phyloP scores from a whole-genome alignment of 2,329 filamentous ascomycete genomes.

The Colletotrichum neosansevieriae region DNA sequence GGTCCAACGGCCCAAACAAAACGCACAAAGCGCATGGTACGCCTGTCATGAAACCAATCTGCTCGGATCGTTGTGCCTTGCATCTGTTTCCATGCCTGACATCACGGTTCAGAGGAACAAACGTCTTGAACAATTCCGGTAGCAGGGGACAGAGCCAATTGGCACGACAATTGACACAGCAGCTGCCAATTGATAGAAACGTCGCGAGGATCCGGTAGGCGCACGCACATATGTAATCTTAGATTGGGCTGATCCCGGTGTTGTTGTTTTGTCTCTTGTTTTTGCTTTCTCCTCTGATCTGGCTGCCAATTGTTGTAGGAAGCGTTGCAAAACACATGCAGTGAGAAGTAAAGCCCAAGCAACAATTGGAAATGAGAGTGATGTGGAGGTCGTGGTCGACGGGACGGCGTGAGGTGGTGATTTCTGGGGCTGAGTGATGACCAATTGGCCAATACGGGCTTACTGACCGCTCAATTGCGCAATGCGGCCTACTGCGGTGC shows the following conservation, averaged over 20 bases:
- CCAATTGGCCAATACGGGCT: slow-evolving; percentile 36
- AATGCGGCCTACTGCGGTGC: not conserved
- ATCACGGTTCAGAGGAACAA: not conserved
- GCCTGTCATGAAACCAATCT: slow-evolving; percentile 27
- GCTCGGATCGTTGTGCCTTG: slow-evolving; percentile 26
- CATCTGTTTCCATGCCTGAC: slow-evolving; percentile 18
- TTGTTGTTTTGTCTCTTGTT: not conserved
- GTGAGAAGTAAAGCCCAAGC: not conserved
- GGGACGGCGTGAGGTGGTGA: not conserved
- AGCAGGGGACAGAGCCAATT: not conserved
- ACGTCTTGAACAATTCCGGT: not conserved
- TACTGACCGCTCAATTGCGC: slow-evolving; percentile 22
- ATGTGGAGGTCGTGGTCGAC: not conserved
- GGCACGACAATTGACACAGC: not conserved
- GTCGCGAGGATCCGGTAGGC: not conserved
- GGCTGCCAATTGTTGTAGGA: not conserved
- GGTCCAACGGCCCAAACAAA: slow-evolving; percentile 29
- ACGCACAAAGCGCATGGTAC: slow-evolving; percentile 29
- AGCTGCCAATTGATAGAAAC: slow-evolving; percentile 3
- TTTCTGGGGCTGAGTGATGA: not conserved
- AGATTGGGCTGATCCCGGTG: not conserved
- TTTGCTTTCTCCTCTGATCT: not conserved
- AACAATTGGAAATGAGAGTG: slow-evolving; percentile 7
- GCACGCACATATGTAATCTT: slow-evolving; percentile 20
- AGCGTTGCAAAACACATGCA: not conserved